Evolutionary conservation across 768 basidiomycete genomes (phyloP).

Genomic region (Mrakia frigida): DNA sequence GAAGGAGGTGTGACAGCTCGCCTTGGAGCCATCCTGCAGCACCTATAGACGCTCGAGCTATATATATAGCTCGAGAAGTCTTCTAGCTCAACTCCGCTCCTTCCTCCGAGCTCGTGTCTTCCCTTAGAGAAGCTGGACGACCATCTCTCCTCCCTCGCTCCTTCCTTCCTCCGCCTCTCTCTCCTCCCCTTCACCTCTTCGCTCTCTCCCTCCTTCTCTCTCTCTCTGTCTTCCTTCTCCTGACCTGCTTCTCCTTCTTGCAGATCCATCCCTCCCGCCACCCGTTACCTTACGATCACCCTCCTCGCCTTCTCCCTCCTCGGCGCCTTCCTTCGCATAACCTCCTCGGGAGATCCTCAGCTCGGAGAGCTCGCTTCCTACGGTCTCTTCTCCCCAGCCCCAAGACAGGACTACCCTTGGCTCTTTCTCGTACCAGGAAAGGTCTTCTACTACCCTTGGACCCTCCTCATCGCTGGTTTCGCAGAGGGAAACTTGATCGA

Average conservation of each 20-base stretch:
- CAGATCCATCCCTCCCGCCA: slow-evolving; percentile 70
- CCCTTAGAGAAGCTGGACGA: too few species aligned
- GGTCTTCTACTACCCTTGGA: slow-evolving; percentile 85
- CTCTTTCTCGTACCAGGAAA: slow-evolving; percentile 75
- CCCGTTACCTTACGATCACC: slow-evolving; percentile 60
- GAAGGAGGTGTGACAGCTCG: neutral
- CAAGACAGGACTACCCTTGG: slow-evolving; percentile 53
- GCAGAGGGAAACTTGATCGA: slow-evolving; percentile 79
- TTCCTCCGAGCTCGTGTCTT: too few species aligned
- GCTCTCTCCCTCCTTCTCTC: neutral
- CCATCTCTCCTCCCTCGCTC: neutral
- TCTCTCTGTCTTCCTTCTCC: neutral
- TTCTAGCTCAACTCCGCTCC: too few species aligned
- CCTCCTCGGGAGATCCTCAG: neutral
- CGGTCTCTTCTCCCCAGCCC: slow-evolving; percentile 27
- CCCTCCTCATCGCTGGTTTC: slow-evolving; percentile 77
- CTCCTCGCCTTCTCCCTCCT: slow-evolving; percentile 56
- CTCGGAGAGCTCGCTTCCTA: slow-evolving; percentile 1
- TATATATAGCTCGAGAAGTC: too few species aligned
- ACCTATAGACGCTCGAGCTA: too few species aligned
- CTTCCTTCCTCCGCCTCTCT: neutral
- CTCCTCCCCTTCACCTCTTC: neutral
- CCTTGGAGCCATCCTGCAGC: neutral
- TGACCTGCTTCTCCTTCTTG: slow-evolving; percentile 58
- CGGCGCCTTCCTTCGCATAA: slow-evolving; percentile 49